Conservation (phyloP, 306 rosid species). For the cucumber (Cucumis sativus) region Cucumber_9930_V3 NC_026656.2:22233001-22233500, state of each 20-base stretch:
- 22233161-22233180: background rate
- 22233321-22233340: background rate
- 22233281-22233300: background rate
- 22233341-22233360: background rate
- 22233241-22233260: background rate
- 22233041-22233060: slow-evolving; percentile 86
- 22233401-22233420: too few relatives aligned
- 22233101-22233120: background rate
- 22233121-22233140: background rate
- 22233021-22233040: background rate
- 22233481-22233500: too few relatives aligned
- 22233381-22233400: background rate
- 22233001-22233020: background rate
- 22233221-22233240: background rate
- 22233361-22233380: background rate
- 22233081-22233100: slow-evolving; percentile 34
- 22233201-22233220: background rate
- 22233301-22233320: background rate
- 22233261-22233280: background rate
- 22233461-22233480: too few relatives aligned
- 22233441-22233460: too few relatives aligned
- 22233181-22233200: background rate
- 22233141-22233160: background rate
- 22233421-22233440: too few relatives aligned
- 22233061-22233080: slow-evolving; percentile 78